Evolutionary conservation across 768 basidiomycete genomes (phyloP).

Genomic region (Macrolepiota dolichaula): DNA sequence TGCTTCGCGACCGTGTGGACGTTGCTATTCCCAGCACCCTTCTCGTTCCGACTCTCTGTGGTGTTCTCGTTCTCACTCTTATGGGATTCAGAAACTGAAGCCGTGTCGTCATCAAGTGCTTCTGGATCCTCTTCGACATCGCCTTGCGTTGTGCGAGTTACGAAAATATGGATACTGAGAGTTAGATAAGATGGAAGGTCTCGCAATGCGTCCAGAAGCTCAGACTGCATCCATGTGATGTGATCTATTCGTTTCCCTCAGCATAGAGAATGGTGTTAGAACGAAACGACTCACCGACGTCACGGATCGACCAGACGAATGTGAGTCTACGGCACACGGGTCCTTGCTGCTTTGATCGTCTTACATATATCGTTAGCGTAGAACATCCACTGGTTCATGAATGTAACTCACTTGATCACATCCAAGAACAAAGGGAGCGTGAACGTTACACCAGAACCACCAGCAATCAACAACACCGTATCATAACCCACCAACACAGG

Average conservation of each 20-base stretch:
- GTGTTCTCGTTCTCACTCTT: constrained; percentile 17
- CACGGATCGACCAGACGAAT: constrained; percentile 44
- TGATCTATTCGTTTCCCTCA: constrained; percentile 24
- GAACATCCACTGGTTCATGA: neutral
- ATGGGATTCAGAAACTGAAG: neutral
- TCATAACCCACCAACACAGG: constrained; percentile 33
- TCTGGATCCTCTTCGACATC: constrained; percentile 13
- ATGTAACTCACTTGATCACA: constrained; percentile 32
- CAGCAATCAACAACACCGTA: constrained; percentile 38
- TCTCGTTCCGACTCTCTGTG: constrained; percentile 13
- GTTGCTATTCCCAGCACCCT: constrained; percentile 15
- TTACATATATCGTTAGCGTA: constrained; percentile 9
- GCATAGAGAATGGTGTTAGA: neutral
- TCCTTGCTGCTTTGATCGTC: constrained; percentile 22
- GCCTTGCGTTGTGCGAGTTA: constrained; percentile 25
- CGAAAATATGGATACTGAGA: constrained; percentile 37
- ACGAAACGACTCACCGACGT: constrained; percentile 25
- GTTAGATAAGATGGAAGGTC: constrained; percentile 25
- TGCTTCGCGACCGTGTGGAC: constrained; percentile 6
- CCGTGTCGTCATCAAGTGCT: constrained; percentile 20
- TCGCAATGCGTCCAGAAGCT: constrained; percentile 28
- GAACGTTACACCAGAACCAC: constrained; percentile 51
- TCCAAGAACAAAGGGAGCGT: constrained; percentile 42
- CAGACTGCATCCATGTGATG: constrained; percentile 42
- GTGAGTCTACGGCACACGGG: constrained; percentile 28